Evolutionary conservation across 1,139 yeast species (phyloP).

Genomic region (Sporopachydermia cereana): DNA sequence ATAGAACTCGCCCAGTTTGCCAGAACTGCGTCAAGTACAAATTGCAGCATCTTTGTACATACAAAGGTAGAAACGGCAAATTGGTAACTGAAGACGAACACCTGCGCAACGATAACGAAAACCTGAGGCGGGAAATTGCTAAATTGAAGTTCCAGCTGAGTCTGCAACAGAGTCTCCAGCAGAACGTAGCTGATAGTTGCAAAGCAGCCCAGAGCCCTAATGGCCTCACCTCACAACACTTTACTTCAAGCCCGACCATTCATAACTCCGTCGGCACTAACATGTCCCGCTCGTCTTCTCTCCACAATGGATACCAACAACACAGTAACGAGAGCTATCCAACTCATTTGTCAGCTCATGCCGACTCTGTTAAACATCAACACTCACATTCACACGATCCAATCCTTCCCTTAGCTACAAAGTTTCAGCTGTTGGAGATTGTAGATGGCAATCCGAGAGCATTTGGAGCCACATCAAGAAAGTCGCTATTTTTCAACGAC

Average conservation of each 20-base stretch:
- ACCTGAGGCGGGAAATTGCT: neutral
- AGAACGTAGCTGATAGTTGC: no score
- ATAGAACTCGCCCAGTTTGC: neutral
- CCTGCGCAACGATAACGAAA: neutral
- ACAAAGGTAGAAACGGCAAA: constrained; percentile 1
- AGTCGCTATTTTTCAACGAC: constrained; percentile 6
- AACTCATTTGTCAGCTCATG: neutral
- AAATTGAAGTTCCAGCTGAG: neutral
- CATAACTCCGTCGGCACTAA: neutral
- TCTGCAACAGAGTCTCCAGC: neutral
- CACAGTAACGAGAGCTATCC: neutral
- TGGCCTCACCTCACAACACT: neutral
- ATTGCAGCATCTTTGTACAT: constrained; percentile 1
- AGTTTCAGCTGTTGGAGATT: constrained; percentile 5
- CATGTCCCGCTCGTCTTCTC: neutral
- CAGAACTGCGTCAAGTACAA: constrained; percentile 3
- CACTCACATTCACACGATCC: constrained; percentile 2
- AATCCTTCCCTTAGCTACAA: constrained; percentile 1
- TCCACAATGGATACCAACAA: neutral
- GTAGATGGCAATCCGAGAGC: neutral
- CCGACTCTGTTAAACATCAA: neutral
- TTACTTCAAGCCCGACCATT: neutral
- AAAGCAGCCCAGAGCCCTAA: neutral
- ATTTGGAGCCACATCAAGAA: constrained; percentile 1
- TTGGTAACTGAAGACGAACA: constrained; percentile 2